A percentile compares a stretch with the other conserved stretches of the same genome.
Evolutionary conservation across 2,329 filamentous ascomycete species (phyloP).

Genomic region (Aspergillus pseudoviridinutans): DNA sequence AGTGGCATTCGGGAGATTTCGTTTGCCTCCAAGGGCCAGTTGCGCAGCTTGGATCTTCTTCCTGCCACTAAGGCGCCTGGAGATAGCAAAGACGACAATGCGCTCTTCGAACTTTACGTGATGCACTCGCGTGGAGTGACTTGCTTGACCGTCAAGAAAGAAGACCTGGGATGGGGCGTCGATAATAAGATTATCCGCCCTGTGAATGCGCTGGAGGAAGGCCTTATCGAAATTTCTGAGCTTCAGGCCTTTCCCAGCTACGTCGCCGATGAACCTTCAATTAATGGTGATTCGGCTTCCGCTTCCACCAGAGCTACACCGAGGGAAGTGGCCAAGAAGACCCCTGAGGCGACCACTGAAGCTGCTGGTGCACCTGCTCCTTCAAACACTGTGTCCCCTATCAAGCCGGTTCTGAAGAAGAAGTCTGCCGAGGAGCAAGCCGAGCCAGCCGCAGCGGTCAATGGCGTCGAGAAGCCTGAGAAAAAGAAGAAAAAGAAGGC

Average conservation of each 20-base stretch:
- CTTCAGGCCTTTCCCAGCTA: slow-evolving; percentile 51
- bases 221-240: slow-evolving; percentile 70
- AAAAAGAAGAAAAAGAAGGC: slow-evolving; percentile 67
- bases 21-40: slow-evolving; percentile 76
- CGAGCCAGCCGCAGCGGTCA: slow-evolving; percentile 20
- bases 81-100: slow-evolving; percentile 61
- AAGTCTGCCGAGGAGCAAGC: slow-evolving; percentile 36
- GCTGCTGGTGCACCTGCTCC: slow-evolving; percentile 15
- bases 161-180: slow-evolving; percentile 85
- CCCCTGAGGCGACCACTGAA: slow-evolving; percentile 31
- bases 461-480: slow-evolving; percentile 55
- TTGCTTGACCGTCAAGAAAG: slow-evolving; percentile 77
- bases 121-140: slow-evolving; percentile 99
- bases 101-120: slow-evolving; percentile 89
- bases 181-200: slow-evolving; percentile 82
- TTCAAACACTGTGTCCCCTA: slow-evolving; percentile 32
- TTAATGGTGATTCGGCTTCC: slow-evolving; percentile 40
- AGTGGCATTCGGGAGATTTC: slow-evolving; percentile 95
- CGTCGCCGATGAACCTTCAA: slow-evolving; percentile 39
- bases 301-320: slow-evolving; percentile 34
- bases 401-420: slow-evolving; percentile 40
- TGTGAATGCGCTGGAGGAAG: slow-evolving; percentile 70
- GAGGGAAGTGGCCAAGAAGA: slow-evolving; percentile 39
- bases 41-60: slow-evolving; percentile 87
- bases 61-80: slow-evolving; percentile 53